Conservation (phyloP, 1,284 basidiomycete species). For the Tilletia setariae region DNA sequence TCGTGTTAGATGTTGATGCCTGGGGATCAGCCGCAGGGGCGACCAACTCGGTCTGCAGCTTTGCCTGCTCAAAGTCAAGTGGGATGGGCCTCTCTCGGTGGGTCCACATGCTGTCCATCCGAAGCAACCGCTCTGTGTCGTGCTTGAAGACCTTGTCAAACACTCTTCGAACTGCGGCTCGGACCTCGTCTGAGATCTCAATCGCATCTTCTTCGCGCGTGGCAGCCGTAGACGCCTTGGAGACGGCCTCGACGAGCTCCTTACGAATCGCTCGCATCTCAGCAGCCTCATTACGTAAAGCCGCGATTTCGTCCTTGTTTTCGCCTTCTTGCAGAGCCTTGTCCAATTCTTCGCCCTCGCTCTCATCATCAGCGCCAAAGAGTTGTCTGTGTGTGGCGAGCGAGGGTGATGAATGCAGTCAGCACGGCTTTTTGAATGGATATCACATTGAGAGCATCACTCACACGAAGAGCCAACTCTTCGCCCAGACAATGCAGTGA, state of each 20-base stretch:
- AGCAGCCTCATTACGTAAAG: conserved; percentile 79
- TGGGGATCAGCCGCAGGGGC: conserved; percentile 33
- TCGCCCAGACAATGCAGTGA: conserved; percentile 99
- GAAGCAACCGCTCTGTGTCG: conserved; percentile 82
- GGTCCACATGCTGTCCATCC: conserved; percentile 99
- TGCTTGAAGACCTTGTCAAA: conserved; percentile 88
- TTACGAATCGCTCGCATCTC: conserved; percentile 78
- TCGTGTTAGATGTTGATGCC: conserved; percentile 18
- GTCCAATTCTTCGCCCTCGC: conserved; percentile 72
- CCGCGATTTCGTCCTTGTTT: conserved; percentile 84
- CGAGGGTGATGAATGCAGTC: not conserved
- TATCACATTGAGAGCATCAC: conserved; percentile 45
- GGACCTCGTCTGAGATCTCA: conserved; percentile 24
- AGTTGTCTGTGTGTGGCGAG: conserved; percentile 66
- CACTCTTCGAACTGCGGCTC: conserved; percentile 67
- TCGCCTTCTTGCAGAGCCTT: conserved; percentile 82
- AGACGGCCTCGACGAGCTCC: conserved; percentile 48
- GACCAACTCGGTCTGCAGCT: conserved; percentile 42
- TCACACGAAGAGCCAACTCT: conserved; percentile 91
- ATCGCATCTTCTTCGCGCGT: conserved; percentile 5
- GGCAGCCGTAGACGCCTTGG: conserved; percentile 17
- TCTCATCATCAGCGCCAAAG: conserved; percentile 80
- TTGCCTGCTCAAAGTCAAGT: conserved; percentile 75
- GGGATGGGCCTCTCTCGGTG: conserved; percentile 77
- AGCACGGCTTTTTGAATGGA: not conserved